phyloP scores from a whole-genome alignment of 345 rosid species.

The Geranium brycei region DNA sequence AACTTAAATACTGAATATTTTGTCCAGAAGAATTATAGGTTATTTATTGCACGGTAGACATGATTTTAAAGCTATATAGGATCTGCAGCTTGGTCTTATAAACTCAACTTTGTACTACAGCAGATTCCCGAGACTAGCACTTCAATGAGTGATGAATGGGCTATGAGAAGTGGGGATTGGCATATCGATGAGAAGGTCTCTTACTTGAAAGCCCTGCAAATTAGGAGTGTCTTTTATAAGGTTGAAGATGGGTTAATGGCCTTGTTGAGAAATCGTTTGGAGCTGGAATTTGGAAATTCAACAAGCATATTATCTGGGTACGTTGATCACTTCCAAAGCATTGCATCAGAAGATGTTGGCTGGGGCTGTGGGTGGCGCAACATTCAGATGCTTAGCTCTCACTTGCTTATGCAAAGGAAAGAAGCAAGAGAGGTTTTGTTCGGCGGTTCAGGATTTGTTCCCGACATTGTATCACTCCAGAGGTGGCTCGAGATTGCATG shows the following conservation, averaged over 20 bases:
- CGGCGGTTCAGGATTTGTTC: constrained; percentile 59
- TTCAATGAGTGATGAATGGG: constrained; percentile 1
- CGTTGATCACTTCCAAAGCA: constrained; percentile 54
- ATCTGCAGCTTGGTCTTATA: not conserved
- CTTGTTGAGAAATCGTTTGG: constrained; percentile 38
- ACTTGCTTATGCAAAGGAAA: constrained; percentile 35
- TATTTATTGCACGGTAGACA: not conserved
- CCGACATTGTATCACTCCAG: constrained; percentile 57
- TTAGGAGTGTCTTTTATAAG: constrained; percentile 26
- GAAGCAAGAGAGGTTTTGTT: constrained; percentile 39
- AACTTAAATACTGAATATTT: not conserved
- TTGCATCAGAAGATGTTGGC: constrained; percentile 39
- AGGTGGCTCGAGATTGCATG: constrained; percentile 83
- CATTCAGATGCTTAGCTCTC: constrained; percentile 66
- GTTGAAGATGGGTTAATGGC: constrained; percentile 45
- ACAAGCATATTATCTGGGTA: constrained; percentile 31
- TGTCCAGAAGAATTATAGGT: not conserved
- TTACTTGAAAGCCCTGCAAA: constrained; percentile 31
- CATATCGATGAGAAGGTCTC: constrained; percentile 15
- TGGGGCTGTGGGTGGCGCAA: constrained; percentile 93
- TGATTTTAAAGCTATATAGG: not conserved
- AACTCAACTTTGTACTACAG: not conserved
- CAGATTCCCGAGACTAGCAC: not conserved
- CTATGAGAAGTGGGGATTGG: not conserved
- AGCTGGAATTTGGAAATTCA: constrained; percentile 22